phyloP scores from a whole-genome alignment of 1,284 basidiomycete species.

The Inonotus hispidus region DNA sequence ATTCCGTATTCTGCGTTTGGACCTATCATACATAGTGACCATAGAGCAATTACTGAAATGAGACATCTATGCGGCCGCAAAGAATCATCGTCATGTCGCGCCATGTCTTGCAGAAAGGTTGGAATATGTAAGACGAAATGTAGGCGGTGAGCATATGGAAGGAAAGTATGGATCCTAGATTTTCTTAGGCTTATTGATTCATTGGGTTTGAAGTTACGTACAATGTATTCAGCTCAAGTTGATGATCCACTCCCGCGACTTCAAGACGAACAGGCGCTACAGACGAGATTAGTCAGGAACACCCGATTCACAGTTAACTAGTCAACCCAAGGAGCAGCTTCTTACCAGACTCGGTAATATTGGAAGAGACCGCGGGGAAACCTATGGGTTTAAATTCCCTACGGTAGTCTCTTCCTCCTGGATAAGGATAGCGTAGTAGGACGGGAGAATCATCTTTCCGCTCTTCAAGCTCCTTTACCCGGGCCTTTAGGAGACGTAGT shows the following conservation, averaged over 20 bases:
- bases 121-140: slow-evolving; percentile 9
- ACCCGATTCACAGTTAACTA: too few species aligned
- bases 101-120: neutral
- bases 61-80: slow-evolving; percentile 42
- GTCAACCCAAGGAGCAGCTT: neutral
- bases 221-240: neutral
- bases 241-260: neutral
- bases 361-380: neutral
- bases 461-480: slow-evolving; percentile 14
- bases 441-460: neutral
- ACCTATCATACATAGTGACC: slow-evolving; percentile 30
- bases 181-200: neutral
- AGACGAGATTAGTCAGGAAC: too few species aligned
- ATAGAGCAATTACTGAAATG: slow-evolving; percentile 42
- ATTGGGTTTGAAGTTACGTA: neutral
- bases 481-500: slow-evolving; percentile 6
- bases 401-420: neutral
- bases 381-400: neutral
- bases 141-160: slow-evolving; percentile 11
- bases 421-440: slow-evolving; percentile 13
- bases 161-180: slow-evolving; percentile 4
- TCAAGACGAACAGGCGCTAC: too few species aligned
- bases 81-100: neutral
- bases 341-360: neutral
- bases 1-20: neutral